These are phyloP conservation scores for Jatropha multifida DNA, from an alignment of 441 rosid genomes.

Conservation along the genomic window DNA sequence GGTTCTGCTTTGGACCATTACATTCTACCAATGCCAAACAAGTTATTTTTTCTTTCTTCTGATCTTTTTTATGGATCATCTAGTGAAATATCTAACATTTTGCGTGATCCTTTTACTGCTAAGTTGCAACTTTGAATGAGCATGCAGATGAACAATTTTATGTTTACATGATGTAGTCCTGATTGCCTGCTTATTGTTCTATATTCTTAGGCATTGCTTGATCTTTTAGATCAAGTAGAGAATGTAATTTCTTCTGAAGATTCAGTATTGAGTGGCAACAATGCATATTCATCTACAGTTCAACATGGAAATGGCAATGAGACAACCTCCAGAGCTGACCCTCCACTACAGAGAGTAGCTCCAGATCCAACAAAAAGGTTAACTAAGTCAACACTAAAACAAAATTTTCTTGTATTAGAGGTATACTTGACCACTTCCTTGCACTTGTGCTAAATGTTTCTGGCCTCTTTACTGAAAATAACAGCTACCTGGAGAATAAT, in stretches of 20 bases:
- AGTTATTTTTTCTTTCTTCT: not conserved
- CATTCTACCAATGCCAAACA: not conserved
- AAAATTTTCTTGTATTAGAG: conserved; percentile 88
- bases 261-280: conserved; percentile 35
- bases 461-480: not conserved
- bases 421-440: conserved; percentile 31
- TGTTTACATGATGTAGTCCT: conserved; percentile 14
- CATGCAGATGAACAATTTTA: not conserved
- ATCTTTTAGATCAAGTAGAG: conserved; percentile 93
- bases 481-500: conserved; percentile 19
- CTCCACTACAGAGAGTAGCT: conserved; percentile 28
- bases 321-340: conserved; percentile 25
- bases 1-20: conserved; percentile 41
- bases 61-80: not conserved
- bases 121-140: not conserved
- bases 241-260: conserved; percentile 86
- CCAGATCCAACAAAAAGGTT: conserved; percentile 29
- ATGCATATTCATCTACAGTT: conserved; percentile 41
- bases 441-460: not conserved
- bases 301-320: conserved; percentile 34
- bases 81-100: not conserved
- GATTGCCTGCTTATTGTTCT: conserved; percentile 8
- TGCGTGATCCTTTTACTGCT: not conserved
- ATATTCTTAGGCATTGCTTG: conserved; percentile 72
- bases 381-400: conserved; percentile 32